A percentile compares a stretch with the other conserved stretches of the same genome.
Conservation (phyloP, 495 filamentous ascomycete genomes). For the Tetracladium setigerum region DNA sequence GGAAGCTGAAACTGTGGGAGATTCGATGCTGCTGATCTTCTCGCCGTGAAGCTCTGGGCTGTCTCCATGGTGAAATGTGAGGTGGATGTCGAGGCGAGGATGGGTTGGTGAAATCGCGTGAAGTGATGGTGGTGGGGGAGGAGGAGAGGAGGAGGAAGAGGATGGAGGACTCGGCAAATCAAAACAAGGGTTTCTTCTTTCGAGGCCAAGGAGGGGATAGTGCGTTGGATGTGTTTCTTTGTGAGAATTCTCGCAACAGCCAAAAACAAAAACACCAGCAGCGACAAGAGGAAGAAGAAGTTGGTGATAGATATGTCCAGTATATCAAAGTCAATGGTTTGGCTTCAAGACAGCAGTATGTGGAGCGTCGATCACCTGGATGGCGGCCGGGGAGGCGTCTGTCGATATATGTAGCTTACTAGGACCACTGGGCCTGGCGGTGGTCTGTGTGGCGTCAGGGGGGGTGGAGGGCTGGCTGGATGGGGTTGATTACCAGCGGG, state of each 20-base stretch:
- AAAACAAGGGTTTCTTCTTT: no score
- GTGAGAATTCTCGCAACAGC: no score
- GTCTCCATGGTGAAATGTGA: constrained; percentile 23
- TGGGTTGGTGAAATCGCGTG: constrained; percentile 9
- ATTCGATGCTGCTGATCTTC: constrained; percentile 52
- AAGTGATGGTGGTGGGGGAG: not conserved
- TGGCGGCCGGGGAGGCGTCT: constrained; percentile 26
- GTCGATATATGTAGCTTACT: constrained; percentile 23
- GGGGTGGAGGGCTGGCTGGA: constrained; percentile 5
- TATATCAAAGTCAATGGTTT: constrained; percentile 11
- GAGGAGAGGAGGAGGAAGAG: not conserved
- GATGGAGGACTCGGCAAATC: not conserved
- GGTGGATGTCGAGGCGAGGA: not conserved
- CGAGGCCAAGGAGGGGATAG: no score
- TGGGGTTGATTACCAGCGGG: constrained; percentile 14
- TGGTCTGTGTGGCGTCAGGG: constrained; percentile 9
- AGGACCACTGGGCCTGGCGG: constrained; percentile 4
- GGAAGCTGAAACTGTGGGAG: constrained; percentile 59
- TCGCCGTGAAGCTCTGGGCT: constrained; percentile 44
- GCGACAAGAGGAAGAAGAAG: no score
- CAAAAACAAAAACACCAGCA: no score
- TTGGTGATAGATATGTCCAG: constrained; percentile 1
- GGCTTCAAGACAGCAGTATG: constrained; percentile 16
- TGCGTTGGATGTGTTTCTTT: no score
- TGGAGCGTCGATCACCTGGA: constrained; percentile 28